Base-by-base conservation (phyloP, 305 asterid species). In the Solanum hybrid region DNA sequence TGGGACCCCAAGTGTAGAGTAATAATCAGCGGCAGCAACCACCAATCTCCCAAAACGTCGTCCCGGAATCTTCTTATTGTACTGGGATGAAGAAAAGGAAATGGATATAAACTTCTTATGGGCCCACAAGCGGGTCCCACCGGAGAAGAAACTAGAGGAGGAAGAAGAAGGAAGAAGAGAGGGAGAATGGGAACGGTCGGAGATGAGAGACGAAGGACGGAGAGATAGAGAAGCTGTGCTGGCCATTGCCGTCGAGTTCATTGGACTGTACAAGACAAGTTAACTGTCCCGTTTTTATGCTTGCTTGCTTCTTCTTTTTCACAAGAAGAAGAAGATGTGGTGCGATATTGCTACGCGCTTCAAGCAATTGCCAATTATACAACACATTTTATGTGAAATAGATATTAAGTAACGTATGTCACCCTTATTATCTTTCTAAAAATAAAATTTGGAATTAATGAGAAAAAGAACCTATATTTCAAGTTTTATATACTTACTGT, bases 11-110 rank as follows among this genome's bases (percentile, higher is more conserved):
- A 98, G 97, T 40, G 99, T 96, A 36, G 98, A 94, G 92, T 98
- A 98, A 89, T 94, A 98, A 95, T 98, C 99, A 66, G 97, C 97
- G n/a, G 96, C 98, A 24, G 99, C 93, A 88, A 95, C 95, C 40
- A 93, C 92, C 84, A 92, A 93, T 89, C 96, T 95, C 90, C 95
- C 91, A 86, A 92, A 94, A 91, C 99, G 94, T 94, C 92, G 91
- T 2, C 95, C 94, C 9, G 92, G 89, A 90, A 93, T 94, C 93
- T 90, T 94, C 93, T 88, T 93, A 85, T 88, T 92, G 92, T 85
- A 94, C 90, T 92, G 97, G 24, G 93, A 72, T 17, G 94, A 92
- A 22, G 96, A 93, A 35, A 92, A 17, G 3, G 95, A 95, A 84
- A 94, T 35, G 42, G 91, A 93, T 86, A 90, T 88, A 91, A 91